phyloP scores from a whole-genome alignment of 805 yeast species.

The Myxozyma nipponensis region DNA sequence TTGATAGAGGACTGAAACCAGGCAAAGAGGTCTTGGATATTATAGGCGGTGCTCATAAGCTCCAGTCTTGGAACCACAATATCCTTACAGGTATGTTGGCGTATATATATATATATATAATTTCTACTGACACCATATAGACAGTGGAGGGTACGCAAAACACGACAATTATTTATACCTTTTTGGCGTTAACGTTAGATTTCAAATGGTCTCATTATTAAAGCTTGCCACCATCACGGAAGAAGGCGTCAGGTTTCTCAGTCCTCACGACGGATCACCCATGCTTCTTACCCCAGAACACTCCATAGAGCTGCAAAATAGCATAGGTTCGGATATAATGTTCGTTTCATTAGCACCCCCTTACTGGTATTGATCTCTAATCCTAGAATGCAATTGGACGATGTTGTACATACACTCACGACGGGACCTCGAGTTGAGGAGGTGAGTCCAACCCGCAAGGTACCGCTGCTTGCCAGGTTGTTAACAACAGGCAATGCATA shows the following conservation, averaged over 20 bases:
- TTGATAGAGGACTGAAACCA: slow-evolving; percentile 40
- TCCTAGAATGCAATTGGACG: slow-evolving; percentile 44
- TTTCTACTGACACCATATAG: slow-evolving; percentile 18
- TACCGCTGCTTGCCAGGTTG: no score
- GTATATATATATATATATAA: background rate
- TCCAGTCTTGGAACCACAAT: slow-evolving; percentile 44
- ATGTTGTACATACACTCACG: slow-evolving; percentile 44
- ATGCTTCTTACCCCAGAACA: slow-evolving; percentile 48
- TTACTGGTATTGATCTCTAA: background rate
- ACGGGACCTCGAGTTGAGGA: slow-evolving; percentile 46
- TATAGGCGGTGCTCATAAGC: slow-evolving; percentile 44
- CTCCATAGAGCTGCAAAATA: slow-evolving; percentile 44
- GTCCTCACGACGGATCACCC: slow-evolving; percentile 47
- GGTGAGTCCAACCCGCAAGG: no score
- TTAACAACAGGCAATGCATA: slow-evolving; percentile 38
- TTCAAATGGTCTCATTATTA: slow-evolving; percentile 46
- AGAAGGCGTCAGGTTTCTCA: slow-evolving; percentile 44
- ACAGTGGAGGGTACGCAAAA: slow-evolving; percentile 40
- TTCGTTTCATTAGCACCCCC: background rate
- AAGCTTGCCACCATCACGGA: slow-evolving; percentile 47
- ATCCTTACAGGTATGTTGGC: slow-evolving; percentile 36
- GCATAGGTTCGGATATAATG: slow-evolving; percentile 46
- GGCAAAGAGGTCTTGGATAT: slow-evolving; percentile 43
- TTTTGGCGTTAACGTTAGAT: slow-evolving; percentile 20
- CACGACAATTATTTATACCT: background rate